These are phyloP conservation scores for Oryza coarctata DNA, from an alignment of 176 grass and related monocot genomes.

Conservation along the genomic window DNA sequence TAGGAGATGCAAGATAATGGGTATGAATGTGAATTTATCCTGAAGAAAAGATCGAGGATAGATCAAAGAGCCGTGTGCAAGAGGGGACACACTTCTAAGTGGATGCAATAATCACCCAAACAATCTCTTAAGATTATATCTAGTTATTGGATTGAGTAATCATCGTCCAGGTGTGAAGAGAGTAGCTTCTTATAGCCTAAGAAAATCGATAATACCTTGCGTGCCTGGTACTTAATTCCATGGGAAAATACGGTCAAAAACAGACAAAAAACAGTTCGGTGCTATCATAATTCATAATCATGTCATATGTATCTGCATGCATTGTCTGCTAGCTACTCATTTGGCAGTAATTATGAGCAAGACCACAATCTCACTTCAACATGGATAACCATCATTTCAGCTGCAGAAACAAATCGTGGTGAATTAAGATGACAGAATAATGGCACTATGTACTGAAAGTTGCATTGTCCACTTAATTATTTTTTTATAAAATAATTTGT, in stretches of 20 bases:
- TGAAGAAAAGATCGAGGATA: neutral
- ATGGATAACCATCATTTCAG: conserved; percentile 32
- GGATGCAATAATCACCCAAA: neutral
- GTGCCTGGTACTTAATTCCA: neutral
- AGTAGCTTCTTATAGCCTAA: neutral
- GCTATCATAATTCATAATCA: conserved; percentile 18
- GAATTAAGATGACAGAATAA: conserved; percentile 6
- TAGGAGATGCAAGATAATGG: neutral
- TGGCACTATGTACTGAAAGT: conserved; percentile 15
- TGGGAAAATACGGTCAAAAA: conserved; percentile 17
- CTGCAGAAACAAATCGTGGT: conserved; percentile 8
- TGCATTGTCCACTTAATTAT: conserved; percentile 7
- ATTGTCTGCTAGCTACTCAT: conserved; percentile 3
- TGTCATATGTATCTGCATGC: conserved; percentile 3
- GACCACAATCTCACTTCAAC: conserved; percentile 16
- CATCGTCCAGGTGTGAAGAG: neutral
- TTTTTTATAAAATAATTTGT: neutral
- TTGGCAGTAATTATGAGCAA: conserved; percentile 27
- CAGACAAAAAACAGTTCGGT: neutral
- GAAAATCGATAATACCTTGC: conserved; percentile 4
- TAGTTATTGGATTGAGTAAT: neutral
- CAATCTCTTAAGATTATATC: neutral
- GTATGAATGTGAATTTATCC: neutral
- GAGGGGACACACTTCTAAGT: neutral
- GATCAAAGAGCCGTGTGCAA: neutral